Percentiles rank a stretch among this genome's conserved stretches.
phyloP scores from a whole-genome alignment of 2,329 filamentous ascomycete species.

The Fusarium floridanum region DNA sequence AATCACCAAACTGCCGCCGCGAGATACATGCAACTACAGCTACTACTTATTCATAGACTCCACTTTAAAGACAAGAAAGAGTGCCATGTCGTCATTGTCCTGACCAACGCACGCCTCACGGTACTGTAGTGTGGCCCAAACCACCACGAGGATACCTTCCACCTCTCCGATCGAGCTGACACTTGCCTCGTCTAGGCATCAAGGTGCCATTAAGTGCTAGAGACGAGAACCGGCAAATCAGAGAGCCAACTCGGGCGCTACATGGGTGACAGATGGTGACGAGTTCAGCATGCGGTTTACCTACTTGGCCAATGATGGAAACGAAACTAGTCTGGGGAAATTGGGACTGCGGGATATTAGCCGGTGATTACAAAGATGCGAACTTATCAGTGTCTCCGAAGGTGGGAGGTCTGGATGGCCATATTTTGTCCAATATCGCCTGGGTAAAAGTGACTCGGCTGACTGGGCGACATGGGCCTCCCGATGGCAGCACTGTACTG shows the following conservation, averaged over 20 bases:
- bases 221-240: not conserved
- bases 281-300: slow-evolving; percentile 23
- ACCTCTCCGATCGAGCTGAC: not conserved
- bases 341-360: slow-evolving; percentile 16
- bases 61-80: not conserved
- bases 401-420: slow-evolving; percentile 2
- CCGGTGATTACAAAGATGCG: slow-evolving; percentile 24
- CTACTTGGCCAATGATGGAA: slow-evolving; percentile 14
- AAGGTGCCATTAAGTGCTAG: not conserved
- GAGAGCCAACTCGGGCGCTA: not conserved
- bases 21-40: not conserved
- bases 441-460: slow-evolving; percentile 13
- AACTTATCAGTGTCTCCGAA: slow-evolving; percentile 2
- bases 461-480: slow-evolving; percentile 13
- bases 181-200: not conserved
- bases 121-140: not conserved
- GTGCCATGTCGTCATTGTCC: not conserved
- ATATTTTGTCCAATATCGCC: slow-evolving; percentile 13
- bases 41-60: not conserved
- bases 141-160: not conserved
- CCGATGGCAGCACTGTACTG: slow-evolving; percentile 15
- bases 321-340: slow-evolving; percentile 21
- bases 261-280: slow-evolving; percentile 27
- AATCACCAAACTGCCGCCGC: not conserved
- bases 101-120: not conserved